Evolutionary conservation across 441 rosid genomes (phyloP).

Genomic region (Bocquillonia castaneifolia): DNA sequence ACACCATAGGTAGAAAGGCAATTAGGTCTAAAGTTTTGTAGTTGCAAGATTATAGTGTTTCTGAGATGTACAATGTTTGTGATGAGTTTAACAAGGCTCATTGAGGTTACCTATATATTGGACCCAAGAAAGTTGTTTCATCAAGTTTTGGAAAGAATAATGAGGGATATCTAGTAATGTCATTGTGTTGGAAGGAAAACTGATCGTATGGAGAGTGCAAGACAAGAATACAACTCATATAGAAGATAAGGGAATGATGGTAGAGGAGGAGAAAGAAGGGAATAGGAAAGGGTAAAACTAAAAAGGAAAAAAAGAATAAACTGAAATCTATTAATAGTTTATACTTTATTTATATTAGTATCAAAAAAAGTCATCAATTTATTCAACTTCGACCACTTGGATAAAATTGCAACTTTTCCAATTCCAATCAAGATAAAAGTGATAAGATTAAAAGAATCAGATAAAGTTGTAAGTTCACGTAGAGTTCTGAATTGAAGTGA

Average conservation of each 20-base stretch:
- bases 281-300: no score
- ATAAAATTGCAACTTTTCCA: not conserved
- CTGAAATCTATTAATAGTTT: no score
- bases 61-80: not conserved
- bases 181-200: not conserved
- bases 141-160: not conserved
- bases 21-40: not conserved
- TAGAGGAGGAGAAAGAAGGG: not conserved
- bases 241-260: not conserved
- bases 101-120: not conserved
- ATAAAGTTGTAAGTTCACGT: not conserved
- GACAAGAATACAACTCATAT: not conserved
- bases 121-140: not conserved
- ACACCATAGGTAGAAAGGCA: not conserved
- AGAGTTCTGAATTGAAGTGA: no score
- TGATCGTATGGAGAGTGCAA: not conserved
- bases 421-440: not conserved
- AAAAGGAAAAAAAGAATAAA: no score
- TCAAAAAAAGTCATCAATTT: not conserved
- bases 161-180: not conserved
- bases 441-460: not conserved
- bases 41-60: not conserved
- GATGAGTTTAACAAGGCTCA: no score
- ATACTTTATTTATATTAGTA: no score
- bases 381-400: not conserved